Base-by-base conservation (phyloP, 208 protist species). In the Crithidia brevicula region DNA sequence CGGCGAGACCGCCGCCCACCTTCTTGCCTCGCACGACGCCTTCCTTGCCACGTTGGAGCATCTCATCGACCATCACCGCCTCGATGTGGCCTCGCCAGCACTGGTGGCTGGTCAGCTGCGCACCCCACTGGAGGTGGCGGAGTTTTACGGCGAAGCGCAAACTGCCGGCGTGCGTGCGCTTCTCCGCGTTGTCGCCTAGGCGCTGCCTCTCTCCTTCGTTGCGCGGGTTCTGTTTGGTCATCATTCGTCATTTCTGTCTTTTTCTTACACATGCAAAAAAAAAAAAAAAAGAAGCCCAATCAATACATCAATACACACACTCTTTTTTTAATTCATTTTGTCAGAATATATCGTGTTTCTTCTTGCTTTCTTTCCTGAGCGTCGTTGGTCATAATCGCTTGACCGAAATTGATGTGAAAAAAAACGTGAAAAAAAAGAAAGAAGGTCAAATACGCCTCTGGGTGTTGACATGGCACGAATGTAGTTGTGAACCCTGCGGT, bases 1-100 rank as follows among this genome's bases (percentile, higher is more conserved):
- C 20, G 67, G 67, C 33, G 71, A 79, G 54, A 79, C 76, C 1
- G 72, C 61, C 13, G 62, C 72, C 3, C 72, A 82, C 68, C 45
- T 82, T 25, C 68, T 73, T 16, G 75, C 75, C 6, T 54, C 36
- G 0, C 38, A 73, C 65, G 67, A 82, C 40, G 34, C 25, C 18
- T 69, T 74, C 45, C 51, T 81, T 36, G 15, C 56, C 16, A 75
- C 22, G 15, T n/a, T 81, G 25, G 50, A 34, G 36, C 75, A 62
- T 40, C 22, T 81, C 6, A 73, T 54, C 31, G 6, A 49, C 50
- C 52, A 34, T 23, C 59, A 50, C 30, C 58, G 30, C 11, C 56
- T 8, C 4, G 52, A 78, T 47, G 27, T 78, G 51, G 23, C 40
- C 18, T 11, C n/a, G 15, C 51, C 22, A 23, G 62, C 79, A 18